Conservation (phyloP, 129 eudicot genomes). For the Lactuca saligna region DNA sequence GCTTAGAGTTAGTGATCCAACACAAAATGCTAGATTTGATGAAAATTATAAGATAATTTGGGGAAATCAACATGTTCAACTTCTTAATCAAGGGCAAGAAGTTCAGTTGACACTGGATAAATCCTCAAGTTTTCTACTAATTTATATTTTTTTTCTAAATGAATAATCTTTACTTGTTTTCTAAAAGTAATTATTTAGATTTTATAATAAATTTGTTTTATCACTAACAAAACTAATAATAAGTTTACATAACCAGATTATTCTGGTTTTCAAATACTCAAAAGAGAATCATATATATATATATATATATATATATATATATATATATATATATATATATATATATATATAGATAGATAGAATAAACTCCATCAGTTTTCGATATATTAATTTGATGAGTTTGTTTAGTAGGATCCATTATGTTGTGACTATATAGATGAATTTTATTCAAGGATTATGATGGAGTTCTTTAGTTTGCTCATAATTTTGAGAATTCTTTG, state of each 20-base stretch:
- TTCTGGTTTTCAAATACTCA: not conserved
- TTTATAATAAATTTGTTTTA: not conserved
- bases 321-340: too few relatives aligned
- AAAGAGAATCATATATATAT: too few relatives aligned
- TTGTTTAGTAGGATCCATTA: not conserved
- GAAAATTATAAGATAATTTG: slow-evolving; percentile 55
- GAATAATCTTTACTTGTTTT: not conserved
- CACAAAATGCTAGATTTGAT: slow-evolving; percentile 37
- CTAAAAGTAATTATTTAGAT: too few relatives aligned
- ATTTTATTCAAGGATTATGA: too few relatives aligned
- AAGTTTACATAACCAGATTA: not conserved
- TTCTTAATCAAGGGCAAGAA: slow-evolving; percentile 37
- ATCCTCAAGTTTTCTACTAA: slow-evolving; percentile 44
- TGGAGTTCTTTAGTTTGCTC: not conserved
- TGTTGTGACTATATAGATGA: too few relatives aligned
- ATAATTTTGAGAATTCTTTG: not conserved
- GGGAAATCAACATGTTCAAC: slow-evolving; percentile 51
- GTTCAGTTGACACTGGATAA: slow-evolving; percentile 59
- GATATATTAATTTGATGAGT: not conserved
- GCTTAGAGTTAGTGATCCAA: not conserved
- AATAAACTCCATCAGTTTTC: not conserved
- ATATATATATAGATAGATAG: too few relatives aligned
- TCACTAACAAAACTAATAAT: not conserved
- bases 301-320: too few relatives aligned
- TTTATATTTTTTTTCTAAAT: too few relatives aligned